Percentiles rank a stretch among this genome's conserved stretches.
Conservation (phyloP, 768 basidiomycete genomes). For the Ramaria rubella region DNA sequence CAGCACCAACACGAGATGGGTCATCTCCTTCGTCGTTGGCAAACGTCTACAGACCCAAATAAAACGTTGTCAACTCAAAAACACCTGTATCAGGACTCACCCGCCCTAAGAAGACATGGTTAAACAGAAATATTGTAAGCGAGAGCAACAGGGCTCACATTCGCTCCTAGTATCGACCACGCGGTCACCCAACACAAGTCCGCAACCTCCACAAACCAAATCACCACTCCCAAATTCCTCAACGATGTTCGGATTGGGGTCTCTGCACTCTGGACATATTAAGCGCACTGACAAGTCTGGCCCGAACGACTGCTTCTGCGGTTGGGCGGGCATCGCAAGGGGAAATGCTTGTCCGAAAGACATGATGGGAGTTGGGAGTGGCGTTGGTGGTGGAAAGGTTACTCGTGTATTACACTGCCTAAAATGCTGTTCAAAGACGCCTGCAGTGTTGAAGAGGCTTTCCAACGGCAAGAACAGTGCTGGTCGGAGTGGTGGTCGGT, state of each 20-base stretch:
- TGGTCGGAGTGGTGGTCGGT: background rate
- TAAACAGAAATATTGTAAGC: slow-evolving; percentile 12
- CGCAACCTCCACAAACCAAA: slow-evolving; percentile 90
- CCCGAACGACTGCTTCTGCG: slow-evolving; percentile 55
- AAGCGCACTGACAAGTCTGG: slow-evolving; percentile 84
- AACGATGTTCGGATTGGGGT: slow-evolving; percentile 88
- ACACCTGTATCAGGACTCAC: slow-evolving; percentile 20
- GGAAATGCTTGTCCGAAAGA: slow-evolving; percentile 78
- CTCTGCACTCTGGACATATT: slow-evolving; percentile 93
- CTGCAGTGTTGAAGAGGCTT: background rate
- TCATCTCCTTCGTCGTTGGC: slow-evolving; percentile 99
- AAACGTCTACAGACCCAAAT: slow-evolving; percentile 64
- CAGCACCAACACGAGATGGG: slow-evolving; percentile 98
- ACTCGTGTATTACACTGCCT: too few species aligned
- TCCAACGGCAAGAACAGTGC: background rate
- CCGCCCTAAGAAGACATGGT: slow-evolving; percentile 16
- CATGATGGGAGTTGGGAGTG: slow-evolving; percentile 31
- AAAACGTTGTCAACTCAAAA: slow-evolving; percentile 12
- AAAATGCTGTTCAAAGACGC: too few species aligned
- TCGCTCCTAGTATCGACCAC: slow-evolving; percentile 97
- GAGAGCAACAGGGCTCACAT: slow-evolving; percentile 56
- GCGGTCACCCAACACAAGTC: slow-evolving; percentile 90
- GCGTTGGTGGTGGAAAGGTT: background rate
- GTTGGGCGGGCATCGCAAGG: slow-evolving; percentile 42
- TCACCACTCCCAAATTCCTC: slow-evolving; percentile 98